phyloP scores from a whole-genome alignment of 305 asterid species.

The Fraxinus angustifolia region DNA sequence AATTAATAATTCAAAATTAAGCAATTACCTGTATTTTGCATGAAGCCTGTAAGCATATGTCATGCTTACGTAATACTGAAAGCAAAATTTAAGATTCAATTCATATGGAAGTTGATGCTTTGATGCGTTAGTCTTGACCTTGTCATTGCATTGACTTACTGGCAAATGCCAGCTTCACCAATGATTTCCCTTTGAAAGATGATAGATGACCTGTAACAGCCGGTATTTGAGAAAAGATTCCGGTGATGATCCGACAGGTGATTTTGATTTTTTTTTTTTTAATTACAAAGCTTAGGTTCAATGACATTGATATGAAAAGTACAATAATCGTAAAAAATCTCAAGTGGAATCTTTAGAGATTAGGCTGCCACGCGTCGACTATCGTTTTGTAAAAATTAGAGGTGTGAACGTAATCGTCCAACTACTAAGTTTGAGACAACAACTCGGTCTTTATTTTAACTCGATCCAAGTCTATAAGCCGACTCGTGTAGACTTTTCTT shows the following conservation, averaged over 20 bases:
- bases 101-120: background rate
- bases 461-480: background rate
- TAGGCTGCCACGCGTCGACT: background rate
- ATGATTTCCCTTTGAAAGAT: background rate
- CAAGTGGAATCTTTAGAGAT: background rate
- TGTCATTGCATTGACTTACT: slow-evolving; percentile 7
- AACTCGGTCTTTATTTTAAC: background rate
- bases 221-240: background rate
- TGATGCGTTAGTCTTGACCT: background rate
- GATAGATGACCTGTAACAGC: background rate
- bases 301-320: background rate
- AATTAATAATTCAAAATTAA: background rate
- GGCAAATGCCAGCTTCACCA: background rate
- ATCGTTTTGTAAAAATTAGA: background rate
- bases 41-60: background rate
- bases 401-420: background rate
- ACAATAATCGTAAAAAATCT: background rate
- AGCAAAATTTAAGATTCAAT: slow-evolving; percentile 18
- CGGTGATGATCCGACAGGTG: background rate
- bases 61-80: slow-evolving; percentile 4
- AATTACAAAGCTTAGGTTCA: background rate
- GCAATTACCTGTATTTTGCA: background rate
- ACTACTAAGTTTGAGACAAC: background rate
- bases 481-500: background rate
- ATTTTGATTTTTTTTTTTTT: background rate